Percentiles rank a stretch among this genome's conserved stretches.
Conservation (phyloP, 78 protist genomes). For the Speleostelium caveatum region DNA sequence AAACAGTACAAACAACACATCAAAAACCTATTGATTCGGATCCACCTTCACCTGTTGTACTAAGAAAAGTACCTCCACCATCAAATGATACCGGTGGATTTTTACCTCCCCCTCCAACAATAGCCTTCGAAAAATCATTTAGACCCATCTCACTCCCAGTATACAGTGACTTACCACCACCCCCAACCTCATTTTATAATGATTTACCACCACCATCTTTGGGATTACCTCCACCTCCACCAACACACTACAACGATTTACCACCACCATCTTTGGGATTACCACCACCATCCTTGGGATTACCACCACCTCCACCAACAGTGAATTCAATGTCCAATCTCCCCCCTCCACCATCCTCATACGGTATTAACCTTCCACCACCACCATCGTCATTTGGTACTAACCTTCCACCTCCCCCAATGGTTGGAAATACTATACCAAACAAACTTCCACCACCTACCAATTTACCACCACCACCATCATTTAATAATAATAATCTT, state of each 20-base stretch:
- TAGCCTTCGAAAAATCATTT: background rate
- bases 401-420: conserved; percentile 44
- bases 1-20: background rate
- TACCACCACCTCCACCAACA: conserved; percentile 6
- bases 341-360: conserved; percentile 44
- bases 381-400: background rate
- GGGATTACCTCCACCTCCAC: background rate
- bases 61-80: too few species aligned
- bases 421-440: background rate
- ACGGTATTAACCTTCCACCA: conserved; percentile 2
- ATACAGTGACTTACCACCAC: conserved; percentile 26
- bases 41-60: too few species aligned
- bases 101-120: background rate
- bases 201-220: background rate
- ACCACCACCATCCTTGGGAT: background rate
- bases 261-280: background rate
- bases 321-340: background rate
- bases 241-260: background rate
- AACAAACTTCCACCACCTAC: conserved; percentile 18
- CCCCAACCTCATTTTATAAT: background rate
- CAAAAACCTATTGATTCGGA: background rate
- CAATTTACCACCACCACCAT: background rate
- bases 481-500: background rate
- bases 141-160: background rate
- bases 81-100: background rate